Evolutionary conservation across 2,329 filamentous ascomycete species (phyloP).

Genomic region (Phoma sp.): DNA sequence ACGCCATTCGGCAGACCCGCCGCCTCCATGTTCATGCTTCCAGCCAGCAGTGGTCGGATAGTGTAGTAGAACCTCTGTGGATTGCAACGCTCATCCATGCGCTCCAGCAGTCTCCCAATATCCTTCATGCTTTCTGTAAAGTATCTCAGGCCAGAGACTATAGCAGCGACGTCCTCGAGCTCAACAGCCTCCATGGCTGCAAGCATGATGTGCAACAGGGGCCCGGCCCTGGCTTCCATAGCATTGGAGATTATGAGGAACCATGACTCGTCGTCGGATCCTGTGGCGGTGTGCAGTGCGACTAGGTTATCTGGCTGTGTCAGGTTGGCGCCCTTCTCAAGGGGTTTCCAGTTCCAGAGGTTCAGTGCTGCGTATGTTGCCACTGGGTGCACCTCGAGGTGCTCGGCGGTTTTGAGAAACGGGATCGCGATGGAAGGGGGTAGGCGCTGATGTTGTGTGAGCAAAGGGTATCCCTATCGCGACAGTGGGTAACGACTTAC

Average conservation of each 20-base stretch:
- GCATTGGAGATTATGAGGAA: conserved; percentile 61
- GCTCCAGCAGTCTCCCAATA: conserved; percentile 49
- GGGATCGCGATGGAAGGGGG: conserved; percentile 41
- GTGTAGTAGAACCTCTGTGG: conserved; percentile 59
- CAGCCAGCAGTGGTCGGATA: conserved; percentile 59
- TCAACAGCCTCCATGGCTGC: conserved; percentile 55
- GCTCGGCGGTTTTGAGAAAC: conserved; percentile 35
- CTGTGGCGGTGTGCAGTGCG: conserved; percentile 40
- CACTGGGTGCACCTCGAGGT: conserved; percentile 42
- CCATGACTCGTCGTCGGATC: conserved; percentile 45
- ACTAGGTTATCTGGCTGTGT: conserved; percentile 39
- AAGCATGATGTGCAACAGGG: conserved; percentile 54
- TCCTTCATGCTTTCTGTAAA: conserved; percentile 53
- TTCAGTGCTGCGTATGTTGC: conserved; percentile 45
- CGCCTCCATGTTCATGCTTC: conserved; percentile 60
- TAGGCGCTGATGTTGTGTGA: conserved; percentile 30
- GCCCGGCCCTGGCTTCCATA: conserved; percentile 58
- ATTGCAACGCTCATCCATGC: conserved; percentile 59
- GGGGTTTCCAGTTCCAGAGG: conserved; percentile 43
- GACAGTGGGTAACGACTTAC: conserved; percentile 50
- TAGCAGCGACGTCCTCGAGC: conserved; percentile 42
- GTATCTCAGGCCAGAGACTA: conserved; percentile 49
- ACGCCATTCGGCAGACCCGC: conserved; percentile 59
- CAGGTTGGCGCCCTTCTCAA: conserved; percentile 26
- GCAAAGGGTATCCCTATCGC: neutral